Evolutionary conservation across 331 rosid species (phyloP), one percentile per base, ranked within the genome.

Genomic region (Dryas integrifolia): DNA sequence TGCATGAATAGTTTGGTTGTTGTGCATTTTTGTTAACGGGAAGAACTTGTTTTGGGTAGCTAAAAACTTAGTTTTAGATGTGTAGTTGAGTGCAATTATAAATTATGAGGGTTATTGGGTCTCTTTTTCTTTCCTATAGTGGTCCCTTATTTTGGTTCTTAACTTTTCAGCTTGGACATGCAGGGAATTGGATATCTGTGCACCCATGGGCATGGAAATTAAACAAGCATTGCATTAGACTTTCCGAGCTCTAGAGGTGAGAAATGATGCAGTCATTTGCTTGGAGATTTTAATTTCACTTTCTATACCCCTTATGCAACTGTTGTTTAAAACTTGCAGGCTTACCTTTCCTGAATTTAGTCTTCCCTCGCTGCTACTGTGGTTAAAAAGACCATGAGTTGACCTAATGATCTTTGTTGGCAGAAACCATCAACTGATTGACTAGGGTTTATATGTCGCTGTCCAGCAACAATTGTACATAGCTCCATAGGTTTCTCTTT

Each of bases 161-260:
- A 10, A 18, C 52, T 43, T 47, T 6, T 67, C 45, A 67, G 35
- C 18, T 35, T 15, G 55, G n/a, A 50, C 49, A 39, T 52, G 14
- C 49, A 16, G 24, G 15, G 72, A 68, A 5, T 35, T 39, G 59
- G n/a, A 39, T 53, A 26, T 67, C 24, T 5, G 38, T 11, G 43
- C 26, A 8, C 2, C 18, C 14, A 56, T 52, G 47, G 39, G 52
- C 51, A 61, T n/a, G 24, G 60, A 38, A 67, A 40, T 67, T 35
- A 10, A 8, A 13, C 8, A 4, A 39, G 6, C 47, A 15, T 35
- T 16, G 16, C 38, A 16, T 12, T 50, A 59, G 9, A 41, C 2
- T 38, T 52, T 41, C 13, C 21, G 9, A 73, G 49, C 26, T 51
- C 43, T 40, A 66, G n/a, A 73, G 62, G 64, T 73, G 50, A 18